Evolutionary conservation across 2,329 filamentous ascomycete genomes (phyloP).

Genomic region (Scedosporium apiospermum): DNA sequence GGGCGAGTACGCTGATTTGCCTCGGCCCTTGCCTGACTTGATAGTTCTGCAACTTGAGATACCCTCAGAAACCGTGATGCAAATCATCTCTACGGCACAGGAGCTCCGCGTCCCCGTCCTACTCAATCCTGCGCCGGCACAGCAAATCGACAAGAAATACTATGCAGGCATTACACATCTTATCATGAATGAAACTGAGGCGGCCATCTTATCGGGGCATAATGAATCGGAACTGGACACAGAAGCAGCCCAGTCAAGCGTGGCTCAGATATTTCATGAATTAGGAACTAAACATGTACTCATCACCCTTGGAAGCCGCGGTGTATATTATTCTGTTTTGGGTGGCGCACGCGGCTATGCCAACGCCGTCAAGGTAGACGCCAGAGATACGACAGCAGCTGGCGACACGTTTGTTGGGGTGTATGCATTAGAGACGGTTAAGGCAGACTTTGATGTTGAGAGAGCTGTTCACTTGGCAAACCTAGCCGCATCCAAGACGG

Average conservation of each 20-base stretch:
- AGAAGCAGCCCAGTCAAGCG: constrained; percentile 30
- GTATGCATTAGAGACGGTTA: constrained; percentile 67
- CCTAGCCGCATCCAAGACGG: constrained; percentile 30
- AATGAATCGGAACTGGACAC: constrained; percentile 38
- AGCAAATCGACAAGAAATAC: constrained; percentile 53
- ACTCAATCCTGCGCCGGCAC: constrained; percentile 78
- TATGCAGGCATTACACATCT: constrained; percentile 66
- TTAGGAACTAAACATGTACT: constrained; percentile 68
- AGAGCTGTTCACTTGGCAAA: constrained; percentile 47
- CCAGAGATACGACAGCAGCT: constrained; percentile 89
- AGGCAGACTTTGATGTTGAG: constrained; percentile 41
- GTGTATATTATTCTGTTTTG: constrained; percentile 56
- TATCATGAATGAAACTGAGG: constrained; percentile 86
- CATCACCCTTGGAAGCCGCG: constrained; percentile 73
- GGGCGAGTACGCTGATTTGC: constrained; percentile 23
- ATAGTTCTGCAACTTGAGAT: constrained; percentile 75
- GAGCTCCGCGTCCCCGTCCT: constrained; percentile 50
- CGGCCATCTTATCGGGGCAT: constrained; percentile 57
- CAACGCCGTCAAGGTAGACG: constrained; percentile 57
- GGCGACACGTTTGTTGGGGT: constrained; percentile 91
- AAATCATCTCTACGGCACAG: constrained; percentile 44
- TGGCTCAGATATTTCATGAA: constrained; percentile 52
- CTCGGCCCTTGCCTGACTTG: constrained; percentile 42
- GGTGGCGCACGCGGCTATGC: constrained; percentile 37
- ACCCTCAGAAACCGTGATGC: constrained; percentile 54